Evolutionary conservation across 2,329 filamentous ascomycete genomes (phyloP), one percentile per base, ranked within the genome.

Genomic region (Exophiala lecanii-corni): DNA sequence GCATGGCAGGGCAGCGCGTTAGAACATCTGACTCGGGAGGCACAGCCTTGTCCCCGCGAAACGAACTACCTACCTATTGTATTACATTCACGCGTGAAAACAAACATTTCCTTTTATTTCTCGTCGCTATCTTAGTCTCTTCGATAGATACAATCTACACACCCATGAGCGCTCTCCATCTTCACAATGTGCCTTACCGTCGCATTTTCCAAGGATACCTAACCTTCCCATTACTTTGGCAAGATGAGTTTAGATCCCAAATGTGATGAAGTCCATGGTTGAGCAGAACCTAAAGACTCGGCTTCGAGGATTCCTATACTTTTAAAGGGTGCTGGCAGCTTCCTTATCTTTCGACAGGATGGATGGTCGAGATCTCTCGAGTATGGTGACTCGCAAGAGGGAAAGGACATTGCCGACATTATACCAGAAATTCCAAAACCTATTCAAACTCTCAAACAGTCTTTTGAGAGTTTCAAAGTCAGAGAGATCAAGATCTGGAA

Each of bases 161-260:
- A 28, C 25, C 25, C 25, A 9, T 9, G 25, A 28, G 25, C 25
- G 25, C 25, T 28, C 25, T 28, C 25, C n/a, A 28, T n/a, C 25
- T 28, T 28, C 25, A 28, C 25, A 28, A n/a, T 28, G n/a, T 28
- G 25, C 25, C 25, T 28, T 28, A n/a, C 25, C 25, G 25, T 28
- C 25, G 25, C 25, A 28, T 9, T 28, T 28, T 28, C 25, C 25
- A 9, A n/a, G n/a, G 25, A 28, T 9, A 9, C 25, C 25, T n/a
- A 28, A 28, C 25, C 25, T 28, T 28, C n/a, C 9, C 25, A 28
- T 28, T 9, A 28, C 9, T 28, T 28, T 28, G 25, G 25, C 25
- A 28, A 28, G n/a, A 28, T 28, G 25, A n/a, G 25, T 28, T 28
- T 28, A 28, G n/a, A 28, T 28, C 25, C 25, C 25, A 28, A 28